These are phyloP conservation scores for Saxophila tyrrhenica DNA, from an alignment of 495 filamentous ascomycete species.

Conservation along the genomic window DNA sequence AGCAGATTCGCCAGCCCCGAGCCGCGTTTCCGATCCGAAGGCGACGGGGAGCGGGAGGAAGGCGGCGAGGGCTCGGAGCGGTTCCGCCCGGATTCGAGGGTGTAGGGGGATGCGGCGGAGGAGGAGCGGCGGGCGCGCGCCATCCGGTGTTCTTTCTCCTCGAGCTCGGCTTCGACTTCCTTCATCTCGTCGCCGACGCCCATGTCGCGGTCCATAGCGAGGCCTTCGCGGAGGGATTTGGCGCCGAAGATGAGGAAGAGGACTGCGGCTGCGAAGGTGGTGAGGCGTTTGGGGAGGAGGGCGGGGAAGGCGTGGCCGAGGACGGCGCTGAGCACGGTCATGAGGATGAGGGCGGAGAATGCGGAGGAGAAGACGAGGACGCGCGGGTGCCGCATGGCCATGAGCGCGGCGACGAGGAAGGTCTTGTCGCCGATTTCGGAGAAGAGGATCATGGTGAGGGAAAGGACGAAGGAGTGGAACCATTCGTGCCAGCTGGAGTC, in stretches of 20 bases:
- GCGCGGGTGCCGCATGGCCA: conserved; percentile 97
- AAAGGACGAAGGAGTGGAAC: conserved; percentile 83
- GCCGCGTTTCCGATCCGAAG: conserved; percentile 32
- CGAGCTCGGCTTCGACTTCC: conserved; percentile 88
- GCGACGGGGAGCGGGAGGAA: conserved; percentile 48
- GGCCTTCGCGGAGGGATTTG: conserved; percentile 75
- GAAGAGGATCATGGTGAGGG: conserved; percentile 93
- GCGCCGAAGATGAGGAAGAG: conserved; percentile 84
- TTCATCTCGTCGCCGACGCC: conserved; percentile 92
- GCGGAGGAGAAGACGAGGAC: conserved; percentile 88
- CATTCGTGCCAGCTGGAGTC: conserved; percentile 58
- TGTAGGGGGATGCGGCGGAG: conserved; percentile 50
- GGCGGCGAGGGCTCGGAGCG: conserved; percentile 36
- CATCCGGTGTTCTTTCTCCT: conserved; percentile 68
- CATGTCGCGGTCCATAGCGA: conserved; percentile 75
- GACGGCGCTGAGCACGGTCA: conserved; percentile 96
- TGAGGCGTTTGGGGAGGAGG: conserved; percentile 77
- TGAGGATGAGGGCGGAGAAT: conserved; percentile 77
- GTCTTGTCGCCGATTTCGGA: conserved; percentile 98
- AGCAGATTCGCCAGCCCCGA: conserved; percentile 74
- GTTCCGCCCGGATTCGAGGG: conserved; percentile 51
- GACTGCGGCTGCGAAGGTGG: conserved; percentile 70
- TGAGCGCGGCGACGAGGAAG: conserved; percentile 90
- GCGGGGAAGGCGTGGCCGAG: conserved; percentile 88
- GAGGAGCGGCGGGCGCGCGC: conserved; percentile 32